Evolutionary conservation across 176 grass and related monocot species (phyloP).

Genomic region (Bonia amplexicaulis): DNA sequence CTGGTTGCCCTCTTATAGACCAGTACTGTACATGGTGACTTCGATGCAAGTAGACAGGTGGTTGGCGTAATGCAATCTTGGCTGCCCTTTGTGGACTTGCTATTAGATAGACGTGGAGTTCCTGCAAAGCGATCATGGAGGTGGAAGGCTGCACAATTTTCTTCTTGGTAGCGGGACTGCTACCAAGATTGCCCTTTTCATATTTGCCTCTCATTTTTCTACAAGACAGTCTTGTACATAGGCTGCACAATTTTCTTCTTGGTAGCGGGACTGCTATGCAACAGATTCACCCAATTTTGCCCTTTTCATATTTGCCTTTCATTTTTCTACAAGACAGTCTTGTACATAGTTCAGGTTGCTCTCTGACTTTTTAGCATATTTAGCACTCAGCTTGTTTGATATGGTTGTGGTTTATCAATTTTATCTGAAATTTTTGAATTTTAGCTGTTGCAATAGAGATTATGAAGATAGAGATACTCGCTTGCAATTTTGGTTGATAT

Average conservation of each 20-base stretch:
- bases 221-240: constrained; percentile 11
- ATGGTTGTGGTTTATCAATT: too few relatives aligned
- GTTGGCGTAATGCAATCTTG: background rate
- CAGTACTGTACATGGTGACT: background rate
- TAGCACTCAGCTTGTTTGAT: too few relatives aligned
- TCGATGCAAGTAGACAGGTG: background rate
- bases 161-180: background rate
- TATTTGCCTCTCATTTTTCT: background rate
- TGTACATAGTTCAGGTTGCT: constrained; percentile 20
- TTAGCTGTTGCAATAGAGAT: too few relatives aligned
- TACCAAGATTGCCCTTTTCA: background rate
- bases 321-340: background rate
- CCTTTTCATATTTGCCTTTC: background rate
- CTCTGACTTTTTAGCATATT: background rate
- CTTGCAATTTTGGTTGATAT: too few relatives aligned
- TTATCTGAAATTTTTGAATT: too few relatives aligned
- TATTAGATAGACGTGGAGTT: background rate
- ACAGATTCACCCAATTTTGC: background rate
- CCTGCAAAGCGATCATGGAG: background rate
- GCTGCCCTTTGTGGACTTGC: background rate
- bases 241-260: background rate
- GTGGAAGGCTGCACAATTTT: background rate
- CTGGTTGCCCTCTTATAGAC: background rate
- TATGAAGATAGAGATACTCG: too few relatives aligned
- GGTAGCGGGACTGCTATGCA: background rate